Evolutionary conservation across 768 basidiomycete genomes (phyloP).

Genomic region (Trametes villosa): DNA sequence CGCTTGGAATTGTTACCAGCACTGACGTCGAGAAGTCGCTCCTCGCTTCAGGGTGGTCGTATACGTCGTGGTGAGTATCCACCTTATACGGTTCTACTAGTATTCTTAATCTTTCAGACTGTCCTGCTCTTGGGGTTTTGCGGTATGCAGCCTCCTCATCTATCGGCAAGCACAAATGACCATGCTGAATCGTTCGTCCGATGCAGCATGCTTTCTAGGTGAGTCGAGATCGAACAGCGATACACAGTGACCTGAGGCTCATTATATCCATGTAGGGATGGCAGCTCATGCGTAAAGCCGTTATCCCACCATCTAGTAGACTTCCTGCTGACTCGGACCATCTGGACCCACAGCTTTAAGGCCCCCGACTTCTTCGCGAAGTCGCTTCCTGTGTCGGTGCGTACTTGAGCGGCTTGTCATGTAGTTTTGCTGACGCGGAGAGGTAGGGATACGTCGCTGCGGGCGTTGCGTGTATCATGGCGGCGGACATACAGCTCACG

Average conservation of each 20-base stretch:
- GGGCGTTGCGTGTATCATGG: background rate
- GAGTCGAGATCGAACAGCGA: background rate
- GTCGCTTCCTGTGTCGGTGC: background rate
- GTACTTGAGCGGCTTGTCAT: too few species aligned
- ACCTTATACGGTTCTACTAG: too few species aligned
- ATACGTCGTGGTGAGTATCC: background rate
- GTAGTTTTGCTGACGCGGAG: too few species aligned
- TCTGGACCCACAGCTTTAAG: background rate
- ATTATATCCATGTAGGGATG: too few species aligned
- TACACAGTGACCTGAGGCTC: background rate
- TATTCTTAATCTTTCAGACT: background rate
- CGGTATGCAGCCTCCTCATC: background rate
- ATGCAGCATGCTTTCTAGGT: background rate
- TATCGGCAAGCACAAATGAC: background rate
- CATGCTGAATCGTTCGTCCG: background rate
- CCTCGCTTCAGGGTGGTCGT: background rate
- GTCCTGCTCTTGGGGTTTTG: background rate
- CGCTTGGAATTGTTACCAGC: too few species aligned
- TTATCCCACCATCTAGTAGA: too few species aligned
- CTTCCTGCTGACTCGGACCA: background rate
- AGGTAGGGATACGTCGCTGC: constrained; percentile 5
- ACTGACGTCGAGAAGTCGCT: background rate
- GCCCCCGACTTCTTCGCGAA: background rate
- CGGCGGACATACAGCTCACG: constrained; percentile 6
- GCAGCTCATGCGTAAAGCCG: too few species aligned